These are phyloP conservation scores for Vaccinium darrowii DNA, from an alignment of 148 eudicot species.

Conservation along the genomic window DNA sequence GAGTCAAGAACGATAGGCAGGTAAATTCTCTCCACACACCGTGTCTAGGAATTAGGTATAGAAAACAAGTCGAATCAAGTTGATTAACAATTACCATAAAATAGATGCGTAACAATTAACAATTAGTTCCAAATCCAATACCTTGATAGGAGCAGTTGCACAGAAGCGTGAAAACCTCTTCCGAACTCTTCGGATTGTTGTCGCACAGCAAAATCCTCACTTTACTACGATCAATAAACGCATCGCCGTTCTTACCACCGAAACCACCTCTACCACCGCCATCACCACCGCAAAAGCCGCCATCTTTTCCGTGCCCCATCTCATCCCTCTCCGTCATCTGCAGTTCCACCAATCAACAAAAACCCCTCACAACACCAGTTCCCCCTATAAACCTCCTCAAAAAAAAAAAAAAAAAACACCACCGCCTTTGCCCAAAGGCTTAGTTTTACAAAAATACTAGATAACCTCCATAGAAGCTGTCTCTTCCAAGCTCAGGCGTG, in stretches of 20 bases:
- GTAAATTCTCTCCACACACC: background rate
- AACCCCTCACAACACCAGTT: background rate
- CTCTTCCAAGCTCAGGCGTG: background rate
- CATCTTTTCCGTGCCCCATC: slow-evolving; percentile 21
- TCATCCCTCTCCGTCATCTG: slow-evolving; percentile 32
- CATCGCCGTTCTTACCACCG: slow-evolving; percentile 49
- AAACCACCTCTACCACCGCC: slow-evolving; percentile 32
- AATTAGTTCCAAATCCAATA: slow-evolving; percentile 21
- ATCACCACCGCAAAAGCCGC: slow-evolving; percentile 22
- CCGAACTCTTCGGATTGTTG: slow-evolving; percentile 57
- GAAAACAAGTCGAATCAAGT: background rate
- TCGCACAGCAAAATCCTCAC: slow-evolving; percentile 87
- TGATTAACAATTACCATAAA: background rate
- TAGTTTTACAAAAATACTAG: slow-evolving; percentile 19
- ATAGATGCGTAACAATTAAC: background rate
- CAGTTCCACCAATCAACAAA: slow-evolving; percentile 16
- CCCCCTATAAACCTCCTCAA: background rate
- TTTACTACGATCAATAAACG: slow-evolving; percentile 81
- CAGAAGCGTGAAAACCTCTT: slow-evolving; percentile 61
- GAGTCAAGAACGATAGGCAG: background rate
- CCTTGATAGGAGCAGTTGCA: slow-evolving; percentile 91
- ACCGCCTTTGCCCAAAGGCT: background rate
- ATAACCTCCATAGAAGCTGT: slow-evolving; percentile 37
- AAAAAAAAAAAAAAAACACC: background rate
- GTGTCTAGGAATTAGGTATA: background rate